These are phyloP conservation scores for Metschnikowia cerradonensis DNA, from an alignment of 805 yeast species.

Conservation along the genomic window DNA sequence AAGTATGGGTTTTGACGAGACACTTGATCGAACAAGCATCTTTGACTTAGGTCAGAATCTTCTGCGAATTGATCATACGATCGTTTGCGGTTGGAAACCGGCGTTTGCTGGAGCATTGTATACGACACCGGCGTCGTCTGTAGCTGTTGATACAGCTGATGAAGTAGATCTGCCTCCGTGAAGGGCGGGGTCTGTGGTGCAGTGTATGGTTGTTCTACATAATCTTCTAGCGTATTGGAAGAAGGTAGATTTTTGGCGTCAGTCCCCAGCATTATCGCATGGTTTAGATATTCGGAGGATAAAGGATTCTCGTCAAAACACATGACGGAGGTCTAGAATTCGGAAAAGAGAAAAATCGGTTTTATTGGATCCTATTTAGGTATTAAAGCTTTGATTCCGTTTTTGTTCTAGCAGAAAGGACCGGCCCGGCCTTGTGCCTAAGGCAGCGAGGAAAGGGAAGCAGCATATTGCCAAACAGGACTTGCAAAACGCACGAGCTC, in stretches of 20 bases:
- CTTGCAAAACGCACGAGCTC: neutral
- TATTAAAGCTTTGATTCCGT: slow-evolving; percentile 1
- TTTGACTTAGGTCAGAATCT: slow-evolving; percentile 3
- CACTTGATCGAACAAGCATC: slow-evolving; percentile 11
- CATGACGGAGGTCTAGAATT: slow-evolving; percentile 4
- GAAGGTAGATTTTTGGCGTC: slow-evolving; percentile 3
- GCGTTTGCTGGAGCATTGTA: slow-evolving; percentile 3
- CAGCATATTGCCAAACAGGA: slow-evolving; percentile 2
- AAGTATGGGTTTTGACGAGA: slow-evolving; percentile 13
- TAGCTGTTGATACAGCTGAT: neutral
- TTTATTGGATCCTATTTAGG: slow-evolving; percentile 1
- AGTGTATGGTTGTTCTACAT: neutral
- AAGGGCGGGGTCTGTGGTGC: slow-evolving; percentile 4
- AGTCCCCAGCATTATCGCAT: neutral
- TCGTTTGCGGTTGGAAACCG: neutral
- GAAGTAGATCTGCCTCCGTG: slow-evolving; percentile 1
- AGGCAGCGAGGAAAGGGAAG: neutral
- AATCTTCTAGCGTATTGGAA: neutral
- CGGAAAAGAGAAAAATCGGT: neutral
- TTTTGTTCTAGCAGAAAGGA: slow-evolving; percentile 4
- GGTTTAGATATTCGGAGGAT: slow-evolving; percentile 1
- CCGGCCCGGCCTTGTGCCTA: neutral
- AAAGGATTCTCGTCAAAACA: slow-evolving; percentile 4
- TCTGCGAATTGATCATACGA: neutral
- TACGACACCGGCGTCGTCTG: slow-evolving; percentile 1